Evolutionary conservation across 2,329 filamentous ascomycete genomes (phyloP).

Genomic region (Alternaria brassicae): DNA sequence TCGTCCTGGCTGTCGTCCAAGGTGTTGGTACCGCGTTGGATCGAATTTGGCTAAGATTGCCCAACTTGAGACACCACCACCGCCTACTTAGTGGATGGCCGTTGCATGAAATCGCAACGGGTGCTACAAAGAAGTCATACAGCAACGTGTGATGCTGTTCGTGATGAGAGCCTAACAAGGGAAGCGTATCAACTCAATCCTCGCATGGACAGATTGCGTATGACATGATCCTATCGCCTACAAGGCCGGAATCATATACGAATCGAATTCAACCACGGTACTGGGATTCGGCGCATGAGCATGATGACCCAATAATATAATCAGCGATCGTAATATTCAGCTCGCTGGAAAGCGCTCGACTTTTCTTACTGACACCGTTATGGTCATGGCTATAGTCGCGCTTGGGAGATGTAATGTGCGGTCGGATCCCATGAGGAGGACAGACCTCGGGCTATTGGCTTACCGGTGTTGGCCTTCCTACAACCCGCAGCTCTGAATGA

Average conservation of each 20-base stretch:
- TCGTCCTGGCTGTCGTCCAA: slow-evolving; percentile 93
- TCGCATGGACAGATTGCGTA: not conserved
- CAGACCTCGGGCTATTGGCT: not conserved
- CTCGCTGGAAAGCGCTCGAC: not conserved
- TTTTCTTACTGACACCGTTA: not conserved
- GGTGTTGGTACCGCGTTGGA: slow-evolving; percentile 95
- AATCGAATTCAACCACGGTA: not conserved
- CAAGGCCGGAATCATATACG: not conserved
- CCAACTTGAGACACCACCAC: slow-evolving; percentile 49
- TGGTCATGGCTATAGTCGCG: not conserved
- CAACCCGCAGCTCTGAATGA: not conserved
- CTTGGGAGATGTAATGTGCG: not conserved
- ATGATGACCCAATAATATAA: not conserved
- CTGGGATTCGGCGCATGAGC: not conserved
- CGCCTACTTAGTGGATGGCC: not conserved
- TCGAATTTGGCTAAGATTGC: slow-evolving; percentile 89
- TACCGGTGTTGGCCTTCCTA: not conserved
- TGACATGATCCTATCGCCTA: not conserved
- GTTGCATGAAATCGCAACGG: not conserved
- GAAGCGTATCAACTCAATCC: not conserved
- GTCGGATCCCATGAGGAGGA: not conserved
- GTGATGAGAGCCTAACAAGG: not conserved
- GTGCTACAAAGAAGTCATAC: not conserved
- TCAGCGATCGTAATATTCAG: not conserved
- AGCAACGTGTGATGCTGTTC: not conserved